Base-by-base conservation (phyloP, 208 protist species). In the Novymonas esmeraldas region DNA sequence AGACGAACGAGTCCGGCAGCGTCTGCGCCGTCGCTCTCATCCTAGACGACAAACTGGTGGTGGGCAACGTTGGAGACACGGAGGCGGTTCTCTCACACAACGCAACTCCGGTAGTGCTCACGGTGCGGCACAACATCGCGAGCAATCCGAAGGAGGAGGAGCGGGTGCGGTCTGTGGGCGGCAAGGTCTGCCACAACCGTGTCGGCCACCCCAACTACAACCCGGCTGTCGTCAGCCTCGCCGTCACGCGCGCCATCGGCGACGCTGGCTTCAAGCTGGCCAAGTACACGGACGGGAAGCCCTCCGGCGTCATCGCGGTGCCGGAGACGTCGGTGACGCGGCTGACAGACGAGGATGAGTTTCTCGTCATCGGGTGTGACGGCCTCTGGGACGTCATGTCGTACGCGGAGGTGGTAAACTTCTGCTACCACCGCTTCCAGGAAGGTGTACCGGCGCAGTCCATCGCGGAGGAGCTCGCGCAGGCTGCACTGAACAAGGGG, bases 301-400 rank as follows among this genome's bases (percentile, higher is more conserved):
- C 79, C 6, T 93, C 87, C 13, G 88, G 85, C 10, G 80, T 96
- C 38, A 94, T 93, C 51, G 84, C 85, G 7, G 81, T 84, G 29
- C 89, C 91, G 14, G 77, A 90, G 70, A 89, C 82, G 22, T 76
- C 49, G 10, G 80, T 85, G 24, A 88, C 76, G 10, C 78, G 80
- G 39, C 79, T 94, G 22, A 89, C 81, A 20, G 74, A 82, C 46
- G 85, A 91, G 55, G 93, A 97, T 64, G 90, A 96, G 70, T 98
- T 97, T 69, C 62, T 97, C 13, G 82, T 98, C 28, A 88, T 98
- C 70, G 95, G 86, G 24, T 97, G 95, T 65, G 95, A 98, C 62
- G 95, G 95, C n/a, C 70, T 98, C 50, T 98, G 91, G 90, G 95
- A 98, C 68, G 93, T 97, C 14, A 96, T 97, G 91, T 82, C 84